Conservation (phyloP, 129 eudicot species). For the Saposhnikovia divaricata region DNA sequence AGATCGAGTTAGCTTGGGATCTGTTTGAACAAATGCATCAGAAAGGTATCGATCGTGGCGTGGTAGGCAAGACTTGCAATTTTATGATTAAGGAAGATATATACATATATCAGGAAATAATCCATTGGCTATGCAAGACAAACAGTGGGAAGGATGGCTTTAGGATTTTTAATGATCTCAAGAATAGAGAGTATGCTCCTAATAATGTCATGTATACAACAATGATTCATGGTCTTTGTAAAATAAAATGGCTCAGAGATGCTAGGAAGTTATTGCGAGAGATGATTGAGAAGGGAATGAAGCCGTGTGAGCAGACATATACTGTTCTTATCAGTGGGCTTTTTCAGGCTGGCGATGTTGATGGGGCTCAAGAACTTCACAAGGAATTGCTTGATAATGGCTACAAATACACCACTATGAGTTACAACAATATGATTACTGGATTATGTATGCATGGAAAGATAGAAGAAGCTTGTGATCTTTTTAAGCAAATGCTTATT, state of each 20-base stretch:
- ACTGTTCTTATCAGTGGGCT: slow-evolving; percentile 44
- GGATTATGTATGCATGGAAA: slow-evolving; percentile 45
- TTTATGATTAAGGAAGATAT: slow-evolving; percentile 18
- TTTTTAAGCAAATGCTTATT: slow-evolving; percentile 38
- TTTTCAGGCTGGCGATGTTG: slow-evolving; percentile 25
- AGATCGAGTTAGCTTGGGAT: slow-evolving; percentile 33
- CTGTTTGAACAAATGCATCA: slow-evolving; percentile 42
- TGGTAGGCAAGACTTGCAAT: slow-evolving; percentile 6
- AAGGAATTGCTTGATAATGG: slow-evolving; percentile 51
- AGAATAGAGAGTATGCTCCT: slow-evolving; percentile 67
- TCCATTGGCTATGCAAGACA: slow-evolving; percentile 38
- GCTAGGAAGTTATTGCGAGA: slow-evolving; percentile 77
- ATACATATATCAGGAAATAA: slow-evolving; percentile 52
- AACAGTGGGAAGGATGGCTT: slow-evolving; percentile 40
- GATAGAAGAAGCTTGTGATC: slow-evolving; percentile 35
- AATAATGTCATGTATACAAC: slow-evolving; percentile 70
- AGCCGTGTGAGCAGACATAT: slow-evolving; percentile 50
- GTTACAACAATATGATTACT: slow-evolving; percentile 51
- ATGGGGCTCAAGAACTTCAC: slow-evolving; percentile 39
- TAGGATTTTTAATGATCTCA: slow-evolving; percentile 57
- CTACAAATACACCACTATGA: slow-evolving; percentile 29
- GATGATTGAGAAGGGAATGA: slow-evolving; percentile 64
- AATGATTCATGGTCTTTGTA: slow-evolving; percentile 70
- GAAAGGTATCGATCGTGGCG: slow-evolving; percentile 31
- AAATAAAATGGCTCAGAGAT: slow-evolving; percentile 39